Evolutionary conservation across 1,139 yeast genomes (phyloP).

Genomic region (Saccharomyces hybrid): DNA sequence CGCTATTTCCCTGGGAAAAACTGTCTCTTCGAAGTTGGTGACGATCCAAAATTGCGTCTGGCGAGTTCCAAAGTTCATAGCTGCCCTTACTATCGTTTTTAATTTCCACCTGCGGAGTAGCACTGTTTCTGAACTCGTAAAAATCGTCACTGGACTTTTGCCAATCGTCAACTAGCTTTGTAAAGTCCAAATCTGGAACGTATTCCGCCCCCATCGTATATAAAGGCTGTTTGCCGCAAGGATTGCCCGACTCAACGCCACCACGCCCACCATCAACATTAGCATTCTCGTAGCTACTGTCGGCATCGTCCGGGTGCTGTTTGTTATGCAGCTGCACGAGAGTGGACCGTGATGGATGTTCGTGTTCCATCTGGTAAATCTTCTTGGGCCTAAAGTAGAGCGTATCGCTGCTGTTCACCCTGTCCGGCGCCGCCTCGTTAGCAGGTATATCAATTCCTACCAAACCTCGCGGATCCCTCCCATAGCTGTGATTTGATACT

Average conservation of each 20-base stretch:
- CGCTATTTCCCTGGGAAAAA: constrained; percentile 1
- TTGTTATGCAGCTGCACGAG: constrained; percentile 30
- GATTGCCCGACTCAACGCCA: neutral
- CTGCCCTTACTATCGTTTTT: neutral
- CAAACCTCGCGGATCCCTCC: constrained; percentile 1
- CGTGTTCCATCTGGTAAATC: constrained; percentile 14
- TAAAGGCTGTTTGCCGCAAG: neutral
- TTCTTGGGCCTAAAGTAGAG: constrained; percentile 19
- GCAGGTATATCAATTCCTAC: neutral
- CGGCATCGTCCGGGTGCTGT: neutral
- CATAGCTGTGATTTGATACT: neutral
- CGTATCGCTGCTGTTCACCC: constrained; percentile 6
- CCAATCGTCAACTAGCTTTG: constrained; percentile 29
- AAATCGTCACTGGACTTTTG: constrained; percentile 6
- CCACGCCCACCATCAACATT: constrained; percentile 38
- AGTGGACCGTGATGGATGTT: constrained; percentile 14
- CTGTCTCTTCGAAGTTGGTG: neutral
- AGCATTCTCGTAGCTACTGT: constrained; percentile 19
- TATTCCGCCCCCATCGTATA: constrained; percentile 37
- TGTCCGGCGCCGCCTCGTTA: constrained; percentile 1
- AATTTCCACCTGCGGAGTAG: neutral
- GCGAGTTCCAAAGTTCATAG: neutral
- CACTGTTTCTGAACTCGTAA: constrained; percentile 5
- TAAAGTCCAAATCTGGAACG: constrained; percentile 55
- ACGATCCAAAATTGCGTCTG: neutral